Evolutionary conservation across 2,329 filamentous ascomycete species (phyloP).

Genomic region (Exophiala spinifera): DNA sequence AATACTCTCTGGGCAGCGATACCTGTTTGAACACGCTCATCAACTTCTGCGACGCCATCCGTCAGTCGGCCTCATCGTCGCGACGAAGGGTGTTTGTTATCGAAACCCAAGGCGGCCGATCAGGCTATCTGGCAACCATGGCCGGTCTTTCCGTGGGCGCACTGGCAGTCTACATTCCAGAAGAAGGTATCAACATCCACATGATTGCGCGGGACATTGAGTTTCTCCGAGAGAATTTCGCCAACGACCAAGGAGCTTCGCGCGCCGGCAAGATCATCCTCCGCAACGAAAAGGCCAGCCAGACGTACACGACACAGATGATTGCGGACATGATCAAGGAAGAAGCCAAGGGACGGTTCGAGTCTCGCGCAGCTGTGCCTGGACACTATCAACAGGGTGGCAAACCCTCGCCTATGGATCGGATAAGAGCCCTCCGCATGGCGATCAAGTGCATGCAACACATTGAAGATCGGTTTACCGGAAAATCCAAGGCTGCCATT

Average conservation of each 20-base stretch:
- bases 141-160: constrained; percentile 90
- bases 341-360: constrained; percentile 87
- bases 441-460: constrained; percentile 94
- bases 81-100: constrained; percentile 94
- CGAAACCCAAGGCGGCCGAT: constrained; percentile 93
- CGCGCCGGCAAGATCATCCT: constrained; percentile 91
- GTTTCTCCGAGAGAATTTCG: constrained; percentile 81
- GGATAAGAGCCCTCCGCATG: constrained; percentile 84
- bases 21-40: constrained; percentile 95
- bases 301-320: constrained; percentile 85
- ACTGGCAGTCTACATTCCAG: constrained; percentile 89
- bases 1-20: constrained; percentile 94
- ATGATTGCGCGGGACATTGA: constrained; percentile 90
- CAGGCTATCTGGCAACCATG: constrained; percentile 88
- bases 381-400: constrained; percentile 94
- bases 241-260: constrained; percentile 78
- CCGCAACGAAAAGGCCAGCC: constrained; percentile 92
- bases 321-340: constrained; percentile 95
- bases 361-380: constrained; percentile 85
- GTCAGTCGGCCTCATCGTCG: constrained; percentile 91
- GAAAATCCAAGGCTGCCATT: constrained; percentile 64
- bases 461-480: constrained; percentile 69
- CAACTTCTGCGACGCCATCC: constrained; percentile 94
- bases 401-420: constrained; percentile 91
- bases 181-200: constrained; percentile 89